These are phyloP conservation scores for Casuarina glauca DNA, from an alignment of 306 rosid species.

Conservation along the genomic window DNA sequence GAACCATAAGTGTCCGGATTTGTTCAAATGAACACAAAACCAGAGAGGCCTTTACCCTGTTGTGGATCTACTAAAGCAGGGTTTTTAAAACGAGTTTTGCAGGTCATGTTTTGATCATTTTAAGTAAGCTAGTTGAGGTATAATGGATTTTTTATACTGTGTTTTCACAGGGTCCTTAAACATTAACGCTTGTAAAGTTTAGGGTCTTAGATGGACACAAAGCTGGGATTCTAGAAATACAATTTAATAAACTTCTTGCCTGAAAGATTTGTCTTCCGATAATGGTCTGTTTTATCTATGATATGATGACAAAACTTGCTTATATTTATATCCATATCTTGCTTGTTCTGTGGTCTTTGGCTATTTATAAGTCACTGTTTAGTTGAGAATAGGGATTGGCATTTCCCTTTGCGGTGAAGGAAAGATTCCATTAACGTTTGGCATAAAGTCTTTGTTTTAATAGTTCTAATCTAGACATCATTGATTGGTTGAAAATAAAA, in stretches of 20 bases:
- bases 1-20: neutral
- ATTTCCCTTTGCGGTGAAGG: neutral
- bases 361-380: neutral
- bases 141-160: neutral
- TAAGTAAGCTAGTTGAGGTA: neutral
- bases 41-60: neutral
- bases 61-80: neutral
- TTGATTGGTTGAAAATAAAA: conserved; percentile 1
- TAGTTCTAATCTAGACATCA: neutral
- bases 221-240: neutral
- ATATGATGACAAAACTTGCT: neutral
- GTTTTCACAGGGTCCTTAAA: too few relatives aligned
- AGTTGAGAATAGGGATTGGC: neutral
- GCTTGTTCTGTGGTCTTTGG: neutral
- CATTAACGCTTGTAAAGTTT: neutral
- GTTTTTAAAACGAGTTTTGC: neutral
- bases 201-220: neutral
- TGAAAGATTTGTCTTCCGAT: too few relatives aligned
- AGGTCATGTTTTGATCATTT: neutral
- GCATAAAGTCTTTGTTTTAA: too few relatives aligned
- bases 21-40: neutral
- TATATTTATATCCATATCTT: neutral
- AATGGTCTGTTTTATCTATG: neutral
- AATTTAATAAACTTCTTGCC: too few relatives aligned
- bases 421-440: neutral